phyloP scores from a whole-genome alignment of 345 rosid species.

The Boechera divaricarpa region DNA sequence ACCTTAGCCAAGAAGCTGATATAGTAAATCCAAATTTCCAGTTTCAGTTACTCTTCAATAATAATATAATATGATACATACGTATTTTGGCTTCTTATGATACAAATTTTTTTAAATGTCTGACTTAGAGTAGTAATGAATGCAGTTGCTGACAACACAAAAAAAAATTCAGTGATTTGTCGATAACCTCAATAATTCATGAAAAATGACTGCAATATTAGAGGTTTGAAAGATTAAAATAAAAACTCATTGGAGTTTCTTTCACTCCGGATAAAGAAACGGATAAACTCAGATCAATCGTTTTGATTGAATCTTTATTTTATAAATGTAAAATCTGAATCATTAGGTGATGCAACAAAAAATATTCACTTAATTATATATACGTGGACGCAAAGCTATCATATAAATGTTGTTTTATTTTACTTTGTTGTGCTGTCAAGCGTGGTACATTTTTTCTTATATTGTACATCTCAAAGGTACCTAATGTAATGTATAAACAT shows the following conservation, averaged over 20 bases:
- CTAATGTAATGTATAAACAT: slow-evolving; percentile 31
- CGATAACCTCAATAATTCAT: slow-evolving; percentile 23
- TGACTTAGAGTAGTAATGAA: neutral
- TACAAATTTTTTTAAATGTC: neutral
- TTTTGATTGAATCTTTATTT: slow-evolving; percentile 11
- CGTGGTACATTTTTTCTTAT: neutral
- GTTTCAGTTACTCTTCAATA: neutral
- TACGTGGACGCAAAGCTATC: slow-evolving; percentile 31
- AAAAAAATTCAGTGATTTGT: neutral
- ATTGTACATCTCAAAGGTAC: slow-evolving; percentile 19
- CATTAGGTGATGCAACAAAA: slow-evolving; percentile 21
- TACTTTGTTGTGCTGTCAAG: slow-evolving; percentile 45
- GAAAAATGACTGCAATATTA: slow-evolving; percentile 6
- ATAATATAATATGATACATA: neutral
- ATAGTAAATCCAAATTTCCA: neutral
- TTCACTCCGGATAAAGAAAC: slow-evolving; percentile 8
- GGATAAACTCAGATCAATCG: slow-evolving; percentile 25
- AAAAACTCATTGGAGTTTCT: neutral
- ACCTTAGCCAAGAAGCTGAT: slow-evolving; percentile 27
- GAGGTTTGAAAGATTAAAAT: slow-evolving; percentile 1
- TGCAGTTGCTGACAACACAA: neutral
- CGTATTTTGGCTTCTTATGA: slow-evolving; percentile 9
- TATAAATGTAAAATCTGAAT: neutral
- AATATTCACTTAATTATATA: neutral
- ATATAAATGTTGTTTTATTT: slow-evolving; percentile 25